Base-by-base conservation (phyloP, 2,329 filamentous ascomycete species). In the Neocucurbitaria cava region DNA sequence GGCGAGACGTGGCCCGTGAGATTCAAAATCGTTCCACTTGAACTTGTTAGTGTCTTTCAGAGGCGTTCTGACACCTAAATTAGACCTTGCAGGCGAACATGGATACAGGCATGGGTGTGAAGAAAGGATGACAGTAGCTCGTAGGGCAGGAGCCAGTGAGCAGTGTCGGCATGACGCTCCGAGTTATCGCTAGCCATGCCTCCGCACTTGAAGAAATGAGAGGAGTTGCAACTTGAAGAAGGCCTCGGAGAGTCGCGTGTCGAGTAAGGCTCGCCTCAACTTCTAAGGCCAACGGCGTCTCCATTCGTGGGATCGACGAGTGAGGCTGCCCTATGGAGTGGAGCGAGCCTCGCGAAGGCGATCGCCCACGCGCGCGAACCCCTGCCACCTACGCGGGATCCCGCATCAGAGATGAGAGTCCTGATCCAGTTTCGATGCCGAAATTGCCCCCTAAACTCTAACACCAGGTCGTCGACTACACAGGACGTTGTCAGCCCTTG, bases 261-360 rank as follows among this genome's bases (percentile, higher is more conserved):
- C 21, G 41, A 49, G 49, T 33, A 31, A 30, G 26, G 5, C 17
- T 44, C 44, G 49, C 42, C 46, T 38, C 54, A 28, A 30, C 43
- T 38, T 7, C 20, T 17, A 15, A 17, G n/a, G 28, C 23, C 31
- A 38, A 54, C 35, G 15, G 39, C 33, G 46, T 51, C 49, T 41
- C 47, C 30, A 41, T 58, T 57, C 58, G 58, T 58, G 61, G 66
- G 70, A 74, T 73, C 69, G 62, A 62, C 72, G 58, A 71, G 66
- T 72, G 71, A 75, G 71, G 72, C 71, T 72, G 65, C 60, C n/a
- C n/a, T n/a, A n/a, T 65, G 59, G 51, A 46, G 66, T 64, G 59
- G 61, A 63, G 50, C 52, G 60, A 26, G 24, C n/a, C n/a, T n/a
- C n/a, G n/a, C 24, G 24, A 63, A 47, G 58, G 49, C 55, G 69